Percentiles rank a stretch among this genome's conserved stretches.
These are phyloP conservation scores for Linderina pennispora DNA, from an alignment of 192 early-diverging fungal species.

Conservation along the genomic window DNA sequence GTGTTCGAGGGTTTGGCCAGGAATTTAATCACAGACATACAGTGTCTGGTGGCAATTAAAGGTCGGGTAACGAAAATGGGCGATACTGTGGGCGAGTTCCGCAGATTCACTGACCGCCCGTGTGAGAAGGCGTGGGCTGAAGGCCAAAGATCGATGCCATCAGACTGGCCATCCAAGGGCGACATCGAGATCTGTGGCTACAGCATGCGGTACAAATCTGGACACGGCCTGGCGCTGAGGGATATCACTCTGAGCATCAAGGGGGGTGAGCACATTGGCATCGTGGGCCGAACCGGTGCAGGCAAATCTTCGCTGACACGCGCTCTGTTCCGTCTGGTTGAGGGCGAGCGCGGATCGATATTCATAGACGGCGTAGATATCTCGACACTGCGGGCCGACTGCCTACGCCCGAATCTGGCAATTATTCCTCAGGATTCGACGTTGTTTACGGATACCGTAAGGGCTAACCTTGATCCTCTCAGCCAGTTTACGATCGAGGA, in stretches of 20 bases:
- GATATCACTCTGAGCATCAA: conserved; percentile 42
- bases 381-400: conserved; percentile 40
- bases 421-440: conserved; percentile 59
- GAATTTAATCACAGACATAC: too few relatives aligned
- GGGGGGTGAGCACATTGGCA: conserved; percentile 59
- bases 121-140: conserved; percentile 10
- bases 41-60: too few relatives aligned
- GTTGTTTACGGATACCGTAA: conserved; percentile 54
- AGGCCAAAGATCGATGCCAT: conserved; percentile 1
- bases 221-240: conserved; percentile 18
- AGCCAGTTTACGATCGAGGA: too few relatives aligned
- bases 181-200: conserved; percentile 23
- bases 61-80: too few relatives aligned
- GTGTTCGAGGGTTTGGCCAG: too few relatives aligned
- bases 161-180: conserved; percentile 15
- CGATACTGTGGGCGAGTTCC: background rate
- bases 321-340: conserved; percentile 55
- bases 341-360: conserved; percentile 52
- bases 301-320: conserved; percentile 58
- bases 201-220: conserved; percentile 12
- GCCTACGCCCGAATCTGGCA: conserved; percentile 41
- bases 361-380: conserved; percentile 49
- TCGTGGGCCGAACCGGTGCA: conserved; percentile 51
- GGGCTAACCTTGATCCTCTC: conserved; percentile 61
- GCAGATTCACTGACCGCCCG: conserved; percentile 1